These are phyloP conservation scores for Coemansia sp. DNA, from an alignment of 192 early-diverging fungal species.

Conservation along the genomic window DNA sequence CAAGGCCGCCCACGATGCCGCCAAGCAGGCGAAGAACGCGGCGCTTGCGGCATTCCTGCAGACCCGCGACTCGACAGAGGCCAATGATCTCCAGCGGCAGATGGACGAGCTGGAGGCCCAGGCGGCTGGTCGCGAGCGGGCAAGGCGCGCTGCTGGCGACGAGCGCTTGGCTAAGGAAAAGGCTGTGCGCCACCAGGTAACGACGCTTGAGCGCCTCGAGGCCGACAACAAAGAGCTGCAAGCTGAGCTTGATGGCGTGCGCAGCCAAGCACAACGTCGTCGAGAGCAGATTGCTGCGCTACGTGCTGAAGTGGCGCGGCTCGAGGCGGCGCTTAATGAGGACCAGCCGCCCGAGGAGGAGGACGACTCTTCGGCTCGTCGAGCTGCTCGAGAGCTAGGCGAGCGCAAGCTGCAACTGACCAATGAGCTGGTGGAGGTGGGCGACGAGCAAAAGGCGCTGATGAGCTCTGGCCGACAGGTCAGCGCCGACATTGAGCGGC, in stretches of 20 bases:
- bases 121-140: constrained; percentile 19
- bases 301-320: constrained; percentile 38
- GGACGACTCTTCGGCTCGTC: constrained; percentile 29
- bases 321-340: constrained; percentile 25
- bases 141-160: constrained; percentile 15
- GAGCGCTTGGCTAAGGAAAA: constrained; percentile 15
- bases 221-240: constrained; percentile 28
- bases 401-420: constrained; percentile 43
- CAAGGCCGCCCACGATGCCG: constrained; percentile 59
- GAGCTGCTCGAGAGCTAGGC: constrained; percentile 7
- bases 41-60: constrained; percentile 47
- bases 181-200: constrained; percentile 15
- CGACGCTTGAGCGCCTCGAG: constrained; percentile 27
- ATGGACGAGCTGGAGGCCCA: constrained; percentile 40
- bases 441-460: constrained; percentile 52
- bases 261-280: constrained; percentile 37
- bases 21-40: constrained; percentile 47
- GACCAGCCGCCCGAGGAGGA: constrained; percentile 23
- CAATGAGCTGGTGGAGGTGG: constrained; percentile 46
- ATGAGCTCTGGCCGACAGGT: constrained; percentile 31
- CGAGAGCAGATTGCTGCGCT: constrained; percentile 43
- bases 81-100: constrained; percentile 29
- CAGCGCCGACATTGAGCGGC: constrained; percentile 33
- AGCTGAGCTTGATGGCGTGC: constrained; percentile 36
- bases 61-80: constrained; percentile 14